Percentiles rank a stretch among this genome's conserved stretches.
Evolutionary conservation across 2,329 filamentous ascomycete species (phyloP).

Genomic region (Teratosphaeria epicoccoides): DNA sequence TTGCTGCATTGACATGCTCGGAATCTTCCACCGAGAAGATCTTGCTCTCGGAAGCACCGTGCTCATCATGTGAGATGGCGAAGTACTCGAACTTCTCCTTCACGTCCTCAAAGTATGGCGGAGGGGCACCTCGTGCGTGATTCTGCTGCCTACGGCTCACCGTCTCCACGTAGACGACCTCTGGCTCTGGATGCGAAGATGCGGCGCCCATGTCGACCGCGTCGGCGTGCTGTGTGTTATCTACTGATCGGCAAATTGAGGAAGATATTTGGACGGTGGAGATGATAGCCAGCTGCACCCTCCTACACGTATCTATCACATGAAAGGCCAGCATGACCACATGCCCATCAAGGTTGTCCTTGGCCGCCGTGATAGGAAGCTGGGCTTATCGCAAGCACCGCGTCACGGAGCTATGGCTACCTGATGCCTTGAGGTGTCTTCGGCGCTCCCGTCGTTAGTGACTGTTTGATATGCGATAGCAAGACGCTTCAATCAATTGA

Average conservation of each 20-base stretch:
- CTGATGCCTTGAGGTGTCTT: not conserved
- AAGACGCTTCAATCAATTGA: not conserved
- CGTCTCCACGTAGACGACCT: not conserved
- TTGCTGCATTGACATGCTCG: constrained; percentile 20
- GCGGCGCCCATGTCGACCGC: constrained; percentile 15
- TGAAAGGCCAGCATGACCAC: not conserved
- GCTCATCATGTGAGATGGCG: constrained; percentile 16
- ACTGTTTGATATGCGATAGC: too few relatives aligned
- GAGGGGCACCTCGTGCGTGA: not conserved
- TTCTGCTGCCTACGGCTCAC: not conserved
- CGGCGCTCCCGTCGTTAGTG: too few relatives aligned
- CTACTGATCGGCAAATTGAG: not conserved
- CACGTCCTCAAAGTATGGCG: constrained; percentile 12
- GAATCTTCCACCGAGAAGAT: constrained; percentile 3
- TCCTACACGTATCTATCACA: not conserved
- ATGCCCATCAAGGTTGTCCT: not conserved
- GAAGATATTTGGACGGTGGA: not conserved
- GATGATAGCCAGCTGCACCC: not conserved
- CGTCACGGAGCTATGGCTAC: not conserved
- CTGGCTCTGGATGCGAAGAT: constrained; percentile 12
- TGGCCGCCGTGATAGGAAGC: not conserved
- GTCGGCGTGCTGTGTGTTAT: not conserved
- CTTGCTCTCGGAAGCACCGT: constrained; percentile 4
- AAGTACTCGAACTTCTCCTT: constrained; percentile 28
- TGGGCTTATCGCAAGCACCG: not conserved